Conservation (phyloP, 2,329 filamentous ascomycete species). For the Colletotrichum euphorbiae region DNA sequence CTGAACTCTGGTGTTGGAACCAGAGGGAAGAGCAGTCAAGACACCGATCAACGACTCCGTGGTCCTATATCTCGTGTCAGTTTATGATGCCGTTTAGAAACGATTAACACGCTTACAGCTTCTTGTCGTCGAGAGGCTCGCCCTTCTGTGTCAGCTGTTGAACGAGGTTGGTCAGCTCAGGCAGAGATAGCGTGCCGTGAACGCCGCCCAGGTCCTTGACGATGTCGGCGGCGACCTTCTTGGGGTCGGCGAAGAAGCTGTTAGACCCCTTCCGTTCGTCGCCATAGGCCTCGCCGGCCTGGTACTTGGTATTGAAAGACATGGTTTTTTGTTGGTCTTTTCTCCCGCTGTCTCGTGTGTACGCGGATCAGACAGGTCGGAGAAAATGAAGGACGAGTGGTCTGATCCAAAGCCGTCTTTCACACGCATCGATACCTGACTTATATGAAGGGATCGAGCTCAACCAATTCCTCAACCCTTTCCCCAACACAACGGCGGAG, state of each 20-base stretch:
- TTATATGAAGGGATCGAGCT: conserved; percentile 2
- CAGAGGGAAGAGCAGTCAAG: conserved; percentile 51
- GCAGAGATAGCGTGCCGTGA: conserved; percentile 44
- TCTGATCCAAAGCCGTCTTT: neutral
- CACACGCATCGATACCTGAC: neutral
- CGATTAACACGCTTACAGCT: conserved; percentile 46
- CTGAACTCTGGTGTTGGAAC: conserved; percentile 48
- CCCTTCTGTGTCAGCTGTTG: conserved; percentile 42
- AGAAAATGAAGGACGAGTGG: neutral
- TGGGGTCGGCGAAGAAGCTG: conserved; percentile 48
- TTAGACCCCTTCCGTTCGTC: conserved; percentile 43
- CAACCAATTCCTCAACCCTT: neutral
- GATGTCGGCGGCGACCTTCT: conserved; percentile 49
- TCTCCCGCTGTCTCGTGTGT: neutral
- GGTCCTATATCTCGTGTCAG: conserved; percentile 47
- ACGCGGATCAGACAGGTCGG: neutral
- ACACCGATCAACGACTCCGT: conserved; percentile 54
- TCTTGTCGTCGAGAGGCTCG: conserved; percentile 69
- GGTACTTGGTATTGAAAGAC: conserved; percentile 51
- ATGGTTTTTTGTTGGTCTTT: conserved; percentile 42
- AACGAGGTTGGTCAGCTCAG: conserved; percentile 48
- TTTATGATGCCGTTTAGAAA: too few relatives aligned
- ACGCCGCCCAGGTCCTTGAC: conserved; percentile 48
- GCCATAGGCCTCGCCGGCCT: conserved; percentile 53
- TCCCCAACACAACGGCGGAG: neutral